Evolutionary conservation across 2,329 filamentous ascomycete species (phyloP).

Genomic region (Fusarium udum): DNA sequence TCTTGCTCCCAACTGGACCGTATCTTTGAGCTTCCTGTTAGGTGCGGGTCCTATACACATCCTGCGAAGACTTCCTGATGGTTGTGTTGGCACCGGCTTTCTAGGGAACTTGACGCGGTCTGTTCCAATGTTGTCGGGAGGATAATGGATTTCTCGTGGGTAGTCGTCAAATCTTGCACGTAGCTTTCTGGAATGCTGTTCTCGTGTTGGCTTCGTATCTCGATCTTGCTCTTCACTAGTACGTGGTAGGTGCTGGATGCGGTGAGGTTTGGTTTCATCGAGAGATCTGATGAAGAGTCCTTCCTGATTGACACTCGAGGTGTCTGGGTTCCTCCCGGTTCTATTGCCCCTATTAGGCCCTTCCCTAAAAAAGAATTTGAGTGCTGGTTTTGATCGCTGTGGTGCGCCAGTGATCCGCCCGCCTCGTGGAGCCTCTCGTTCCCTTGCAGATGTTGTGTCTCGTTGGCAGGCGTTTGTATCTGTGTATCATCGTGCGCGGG

Average conservation of each 20-base stretch:
- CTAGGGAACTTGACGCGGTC: not conserved
- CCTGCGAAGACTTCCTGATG: not conserved
- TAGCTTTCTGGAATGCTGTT: not conserved
- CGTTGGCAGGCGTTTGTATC: not conserved
- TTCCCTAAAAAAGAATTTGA: conserved; percentile 52
- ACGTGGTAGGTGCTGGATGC: conserved; percentile 4
- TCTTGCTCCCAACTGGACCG: not conserved
- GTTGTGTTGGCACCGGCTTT: conserved; percentile 11
- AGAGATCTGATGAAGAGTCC: conserved; percentile 1
- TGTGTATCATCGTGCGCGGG: not conserved
- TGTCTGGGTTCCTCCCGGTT: conserved; percentile 22
- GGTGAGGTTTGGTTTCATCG: not conserved
- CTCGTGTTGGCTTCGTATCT: not conserved
- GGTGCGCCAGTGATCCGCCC: not conserved
- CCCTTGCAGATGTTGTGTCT: conserved; percentile 1
- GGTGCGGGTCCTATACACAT: conserved; percentile 24
- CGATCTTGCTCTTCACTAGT: conserved; percentile 1
- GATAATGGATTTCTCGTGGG: conserved; percentile 16
- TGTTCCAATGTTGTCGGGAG: not conserved
- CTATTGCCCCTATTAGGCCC: conserved; percentile 15
- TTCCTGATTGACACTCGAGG: conserved; percentile 10
- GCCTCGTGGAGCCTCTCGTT: not conserved
- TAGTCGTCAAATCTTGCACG: conserved; percentile 23
- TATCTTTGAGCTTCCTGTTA: not conserved
- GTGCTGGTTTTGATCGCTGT: not conserved